phyloP scores from a whole-genome alignment of 495 filamentous ascomycete genomes.

The Glarea lozoyensis region DNA sequence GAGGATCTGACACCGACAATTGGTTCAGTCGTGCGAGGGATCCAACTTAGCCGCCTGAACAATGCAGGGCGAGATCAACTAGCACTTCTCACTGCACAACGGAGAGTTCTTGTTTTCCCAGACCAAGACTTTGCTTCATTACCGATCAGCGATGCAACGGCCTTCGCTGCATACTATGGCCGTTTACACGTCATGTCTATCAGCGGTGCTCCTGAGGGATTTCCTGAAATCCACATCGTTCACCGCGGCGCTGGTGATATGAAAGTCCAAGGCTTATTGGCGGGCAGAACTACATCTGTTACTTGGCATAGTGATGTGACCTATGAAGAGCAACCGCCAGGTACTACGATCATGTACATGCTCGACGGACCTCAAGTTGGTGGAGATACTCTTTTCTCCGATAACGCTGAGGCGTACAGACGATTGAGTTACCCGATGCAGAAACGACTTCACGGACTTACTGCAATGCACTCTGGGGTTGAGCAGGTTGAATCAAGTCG shows the following conservation, averaged over 20 bases:
- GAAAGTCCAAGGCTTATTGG: conserved; percentile 39
- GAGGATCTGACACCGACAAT: conserved; percentile 29
- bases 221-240: conserved; percentile 52
- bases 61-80: conserved; percentile 31
- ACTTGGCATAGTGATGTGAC: conserved; percentile 61
- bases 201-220: conserved; percentile 49
- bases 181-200: conserved; percentile 56
- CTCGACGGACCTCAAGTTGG: conserved; percentile 49
- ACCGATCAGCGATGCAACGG: conserved; percentile 45
- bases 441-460: conserved; percentile 50
- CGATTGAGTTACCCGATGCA: conserved; percentile 47
- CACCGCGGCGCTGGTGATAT: conserved; percentile 47
- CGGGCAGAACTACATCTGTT: conserved; percentile 45
- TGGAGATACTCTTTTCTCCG: conserved; percentile 56
- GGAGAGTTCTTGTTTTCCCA: conserved; percentile 33
- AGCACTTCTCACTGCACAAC: conserved; percentile 30
- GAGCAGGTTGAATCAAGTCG: conserved; percentile 33
- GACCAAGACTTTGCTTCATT: conserved; percentile 41
- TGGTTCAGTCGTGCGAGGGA: conserved; percentile 30
- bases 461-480: conserved; percentile 47
- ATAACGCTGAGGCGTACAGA: conserved; percentile 48
- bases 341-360: conserved; percentile 55
- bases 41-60: conserved; percentile 31
- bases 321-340: conserved; percentile 57
- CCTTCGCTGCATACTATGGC: conserved; percentile 52